Evolutionary conservation across 2,329 filamentous ascomycete species (phyloP).

Genomic region (Cladosporium sp.): DNA sequence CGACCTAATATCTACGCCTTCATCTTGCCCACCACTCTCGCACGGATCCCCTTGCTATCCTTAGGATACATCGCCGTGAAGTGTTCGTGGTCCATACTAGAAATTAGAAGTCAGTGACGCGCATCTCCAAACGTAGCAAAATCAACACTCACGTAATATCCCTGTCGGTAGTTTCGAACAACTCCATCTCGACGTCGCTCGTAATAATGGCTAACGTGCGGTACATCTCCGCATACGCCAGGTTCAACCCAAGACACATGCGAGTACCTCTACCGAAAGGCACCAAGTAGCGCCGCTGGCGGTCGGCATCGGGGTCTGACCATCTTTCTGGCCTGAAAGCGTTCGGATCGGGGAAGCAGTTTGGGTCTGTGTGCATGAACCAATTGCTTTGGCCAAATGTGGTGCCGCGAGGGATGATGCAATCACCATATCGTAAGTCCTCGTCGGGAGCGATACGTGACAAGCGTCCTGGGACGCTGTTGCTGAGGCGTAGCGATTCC

Average conservation of each 20-base stretch:
- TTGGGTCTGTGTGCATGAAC: slow-evolving; percentile 27
- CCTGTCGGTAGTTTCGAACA: slow-evolving; percentile 27
- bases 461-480: slow-evolving; percentile 24
- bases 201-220: slow-evolving; percentile 35
- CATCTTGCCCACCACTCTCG: slow-evolving; percentile 4
- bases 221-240: slow-evolving; percentile 39
- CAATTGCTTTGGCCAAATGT: slow-evolving; percentile 24
- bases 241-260: slow-evolving; percentile 13
- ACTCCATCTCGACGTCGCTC: slow-evolving; percentile 36
- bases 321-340: slow-evolving; percentile 30
- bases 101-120: neutral
- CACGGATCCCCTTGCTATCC: slow-evolving; percentile 7
- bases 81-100: slow-evolving; percentile 2
- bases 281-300: slow-evolving; percentile 2
- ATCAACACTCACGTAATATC: slow-evolving; percentile 22
- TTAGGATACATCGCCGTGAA: slow-evolving; percentile 6
- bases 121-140: neutral
- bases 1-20: neutral
- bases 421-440: slow-evolving; percentile 22
- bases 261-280: slow-evolving; percentile 5
- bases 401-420: slow-evolving; percentile 25
- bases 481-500: slow-evolving; percentile 30
- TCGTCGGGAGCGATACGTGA: slow-evolving; percentile 29
- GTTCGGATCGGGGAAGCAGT: slow-evolving; percentile 25
- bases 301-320: slow-evolving; percentile 11